Evolutionary conservation across 805 yeast species (phyloP), one percentile per base, ranked within the genome.

Genomic region (Huiozyma sinensis): DNA sequence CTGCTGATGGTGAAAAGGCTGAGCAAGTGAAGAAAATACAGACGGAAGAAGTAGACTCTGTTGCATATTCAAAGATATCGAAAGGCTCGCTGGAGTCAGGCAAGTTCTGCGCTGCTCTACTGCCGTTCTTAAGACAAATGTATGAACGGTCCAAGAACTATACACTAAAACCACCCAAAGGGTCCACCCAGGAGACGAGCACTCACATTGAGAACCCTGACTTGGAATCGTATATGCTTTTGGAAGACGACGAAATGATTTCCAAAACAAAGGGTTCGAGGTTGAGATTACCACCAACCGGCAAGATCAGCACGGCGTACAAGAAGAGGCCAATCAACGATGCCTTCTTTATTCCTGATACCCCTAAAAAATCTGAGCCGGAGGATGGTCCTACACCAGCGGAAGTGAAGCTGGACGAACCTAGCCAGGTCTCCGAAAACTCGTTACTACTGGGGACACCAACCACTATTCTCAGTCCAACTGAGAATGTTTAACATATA

Each of bases 281-380:
- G 51, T 82, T 95, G 1, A 81, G 88, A 55, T 67, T 92, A 41
- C 95, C 97, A 9, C 95, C 96, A 6, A 83, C 86, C 30, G 96
- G 96, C 33, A 87, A 83, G 61, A 83, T 89, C 33, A 64, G 83
- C 5, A 73, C 76, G 0, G 64, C 76, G 6, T 87, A 86, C 64
- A 86, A 81, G 66, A 86, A 81, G 64, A 81, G 76, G 53, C 56
- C 73, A 9, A 63, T 77, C 5, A 67, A 75, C 0, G 69, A 61
- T 37, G 70, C 83, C 0, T 83, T 74, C 54, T 73, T 81, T 51
- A 57, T 82, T 9, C 66, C 68, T 11, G 73, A 70, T 17, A 17
- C 24, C 4, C 24, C 24, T 17, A 17, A 17, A 17, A 17, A 17
- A 17, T 17, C 24, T 17, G 24, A 17, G 24, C 24, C 24, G 24